Evolutionary conservation across 805 yeast species (phyloP), one percentile per base, ranked within the genome.

Genomic region (Lachancea meyersii): DNA sequence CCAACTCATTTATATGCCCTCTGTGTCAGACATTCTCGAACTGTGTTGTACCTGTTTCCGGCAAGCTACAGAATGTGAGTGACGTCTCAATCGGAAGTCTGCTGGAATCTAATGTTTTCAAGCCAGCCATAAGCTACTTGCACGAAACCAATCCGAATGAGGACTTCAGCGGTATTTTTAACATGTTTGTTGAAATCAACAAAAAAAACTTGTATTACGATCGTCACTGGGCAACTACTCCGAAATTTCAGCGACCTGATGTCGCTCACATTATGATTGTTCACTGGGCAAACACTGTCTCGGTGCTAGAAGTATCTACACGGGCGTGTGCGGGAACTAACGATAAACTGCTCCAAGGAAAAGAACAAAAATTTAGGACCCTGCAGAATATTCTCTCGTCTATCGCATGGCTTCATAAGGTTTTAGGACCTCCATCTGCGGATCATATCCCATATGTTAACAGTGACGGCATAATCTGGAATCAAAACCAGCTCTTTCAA

Each of bases 1-100:
- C 75, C 21, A 73, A 76, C 17, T 88, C 85, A 48, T 86, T 87
- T 53, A 65, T 86, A n/a, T 93, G 99, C 60, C 97, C 98, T 0
- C 70, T 93, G 32, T 93, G 99, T 69, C 87, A 88, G 48, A 85
- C 96, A 0, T 73, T 82, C 43, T 64, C 65, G 4, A 61, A 63
- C 23, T 50, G 59, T 43, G 50, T 61, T 5, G 33, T 62, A 6
- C 66, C 66, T 6, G 52, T 61, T 11, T 48, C 50, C 16, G 52
- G 48, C 13, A 46, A 48, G 8, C 40, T 52, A 2, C 42, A 38
- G 19, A 32, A 34, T 3, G 41, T 45, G 35, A 43, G 16, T 18
- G 31, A 20, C 13, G 13, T 13, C 18, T 19, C 35, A 17, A 22
- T 32, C 6, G 13, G 23, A 18, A 35, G 31, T n/a, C 24, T 32